phyloP scores from a whole-genome alignment of 805 yeast species.

The Ogataea philodendri region DNA sequence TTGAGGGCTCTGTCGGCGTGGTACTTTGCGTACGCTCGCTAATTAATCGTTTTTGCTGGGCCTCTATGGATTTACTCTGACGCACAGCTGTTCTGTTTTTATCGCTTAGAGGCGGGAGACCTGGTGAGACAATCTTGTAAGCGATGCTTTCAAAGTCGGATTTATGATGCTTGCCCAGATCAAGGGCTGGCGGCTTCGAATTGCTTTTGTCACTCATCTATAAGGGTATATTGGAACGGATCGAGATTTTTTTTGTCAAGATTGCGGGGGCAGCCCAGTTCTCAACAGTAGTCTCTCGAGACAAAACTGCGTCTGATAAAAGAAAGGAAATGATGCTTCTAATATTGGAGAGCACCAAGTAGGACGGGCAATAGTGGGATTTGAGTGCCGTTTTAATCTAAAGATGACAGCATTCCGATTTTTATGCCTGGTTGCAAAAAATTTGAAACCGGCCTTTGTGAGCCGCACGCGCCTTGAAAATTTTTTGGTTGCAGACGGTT shows the following conservation, averaged over 20 bases:
- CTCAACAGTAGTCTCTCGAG: no score
- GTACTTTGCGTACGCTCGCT: conserved; percentile 11
- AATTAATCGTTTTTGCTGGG: conserved; percentile 25
- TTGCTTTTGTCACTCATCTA: conserved; percentile 5
- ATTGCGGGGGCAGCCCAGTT: no score
- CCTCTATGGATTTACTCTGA: conserved; percentile 24
- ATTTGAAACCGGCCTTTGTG: conserved; percentile 9
- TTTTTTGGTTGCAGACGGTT: conserved; percentile 7
- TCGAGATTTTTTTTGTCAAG: no score
- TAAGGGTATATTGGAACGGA: conserved; percentile 5
- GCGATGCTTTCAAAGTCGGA: conserved; percentile 14
- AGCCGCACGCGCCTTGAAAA: conserved; percentile 13
- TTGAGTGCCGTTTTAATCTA: no score
- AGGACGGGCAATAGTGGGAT: no score
- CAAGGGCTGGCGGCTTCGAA: conserved; percentile 16
- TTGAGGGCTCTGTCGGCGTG: conserved; percentile 3
- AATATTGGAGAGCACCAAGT: no score
- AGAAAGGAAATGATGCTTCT: no score
- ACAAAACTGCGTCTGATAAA: not conserved
- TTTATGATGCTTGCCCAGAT: conserved; percentile 10
- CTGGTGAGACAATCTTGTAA: conserved; percentile 25
- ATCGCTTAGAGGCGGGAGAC: conserved; percentile 25
- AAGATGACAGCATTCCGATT: conserved; percentile 12
- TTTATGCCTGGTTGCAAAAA: conserved; percentile 14
- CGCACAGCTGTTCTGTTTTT: conserved; percentile 18